Percentiles rank a stretch among this genome's conserved stretches.
phyloP scores from a whole-genome alignment of 1,284 basidiomycete genomes.

The Neotropicomus parvogracilis region DNA sequence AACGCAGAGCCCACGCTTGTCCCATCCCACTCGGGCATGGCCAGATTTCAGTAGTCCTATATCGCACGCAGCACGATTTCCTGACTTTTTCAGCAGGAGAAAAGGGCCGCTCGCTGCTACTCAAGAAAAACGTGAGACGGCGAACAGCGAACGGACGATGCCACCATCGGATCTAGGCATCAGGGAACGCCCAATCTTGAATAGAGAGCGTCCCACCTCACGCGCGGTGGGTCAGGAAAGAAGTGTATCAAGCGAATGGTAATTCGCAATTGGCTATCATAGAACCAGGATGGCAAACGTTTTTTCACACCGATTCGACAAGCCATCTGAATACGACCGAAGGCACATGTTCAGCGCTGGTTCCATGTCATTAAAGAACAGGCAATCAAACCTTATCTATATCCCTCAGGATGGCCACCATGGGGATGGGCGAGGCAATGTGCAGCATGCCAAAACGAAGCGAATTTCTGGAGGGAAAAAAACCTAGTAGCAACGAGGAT shows the following conservation, averaged over 20 bases:
- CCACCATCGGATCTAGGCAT: conserved; percentile 6
- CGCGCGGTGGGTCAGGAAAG: not conserved
- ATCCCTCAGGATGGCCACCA: conserved; percentile 13
- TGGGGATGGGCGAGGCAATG: conserved; percentile 15
- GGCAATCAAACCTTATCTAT: conserved; percentile 25
- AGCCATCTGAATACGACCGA: conserved; percentile 10
- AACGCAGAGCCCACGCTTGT: conserved; percentile 1
- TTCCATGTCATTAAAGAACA: conserved; percentile 18
- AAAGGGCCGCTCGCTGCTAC: not conserved
- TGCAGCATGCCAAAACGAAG: conserved; percentile 9
- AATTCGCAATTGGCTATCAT: conserved; percentile 15
- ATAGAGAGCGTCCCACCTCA: conserved; percentile 5
- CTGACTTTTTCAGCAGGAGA: no score
- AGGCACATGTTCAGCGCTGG: conserved; percentile 20
- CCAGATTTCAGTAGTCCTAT: no score
- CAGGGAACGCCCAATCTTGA: conserved; percentile 4
- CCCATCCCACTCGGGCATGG: not conserved
- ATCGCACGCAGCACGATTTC: no score
- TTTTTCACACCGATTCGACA: conserved; percentile 10
- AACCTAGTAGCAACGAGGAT: not conserved
- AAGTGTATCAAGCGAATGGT: conserved; percentile 6
- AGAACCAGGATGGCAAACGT: conserved; percentile 1
- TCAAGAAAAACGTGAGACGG: conserved; percentile 1
- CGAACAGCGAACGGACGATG: conserved; percentile 1
- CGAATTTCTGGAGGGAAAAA: conserved; percentile 2